Base-by-base conservation (phyloP, 352 stramenopile genomes). In the Plasmopara viticola region DNA sequence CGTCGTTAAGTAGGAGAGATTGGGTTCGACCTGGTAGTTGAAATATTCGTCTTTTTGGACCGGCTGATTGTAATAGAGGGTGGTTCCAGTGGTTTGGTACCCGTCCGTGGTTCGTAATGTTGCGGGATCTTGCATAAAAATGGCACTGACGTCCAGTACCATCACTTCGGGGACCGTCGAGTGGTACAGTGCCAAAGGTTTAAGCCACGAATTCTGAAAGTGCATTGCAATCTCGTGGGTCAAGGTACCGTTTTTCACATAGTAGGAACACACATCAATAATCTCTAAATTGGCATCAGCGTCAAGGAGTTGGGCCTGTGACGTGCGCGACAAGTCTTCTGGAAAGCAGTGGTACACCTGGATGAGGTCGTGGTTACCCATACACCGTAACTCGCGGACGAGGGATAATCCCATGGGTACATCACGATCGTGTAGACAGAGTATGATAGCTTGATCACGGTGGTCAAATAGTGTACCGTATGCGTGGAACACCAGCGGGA, bases 21-120 rank as follows among this genome's bases (percentile, higher is more conserved):
- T 55, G 48, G 62, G 61, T 6, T 44, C 40, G 5, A 79, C 48
- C 25, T 68, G 37, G 9, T 74, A 46, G 34, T 63, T 65, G 20
- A 70, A 62, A 25, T 70, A 68, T 3, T 65, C n/a, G 18, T 70
- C 37, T 8, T 66, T 43, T 4, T 47, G 49, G 29, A 76, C 54
- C 38, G 78, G 70, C 28, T 70, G 74, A 58, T 88, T 74, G 57
- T 86, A 84, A 56, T 86, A 88, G 58, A 88, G 86, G 5, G 74
- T 67, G 15, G 78, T 86, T 8, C 74, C 72, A 20, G 56, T 79
- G 8, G 35, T 34, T 7, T 65, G 48, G 64, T 88, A 88, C 4
- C 59, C 68, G 0, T 55, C 48, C 4, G 56, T 72, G 7, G 55
- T 51, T 2, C 69, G 55, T 9, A 87, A 14, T 5, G 63, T 40